These are phyloP conservation scores for Bombardia bombarda DNA, from an alignment of 495 filamentous ascomycete species.

Conservation along the genomic window DNA sequence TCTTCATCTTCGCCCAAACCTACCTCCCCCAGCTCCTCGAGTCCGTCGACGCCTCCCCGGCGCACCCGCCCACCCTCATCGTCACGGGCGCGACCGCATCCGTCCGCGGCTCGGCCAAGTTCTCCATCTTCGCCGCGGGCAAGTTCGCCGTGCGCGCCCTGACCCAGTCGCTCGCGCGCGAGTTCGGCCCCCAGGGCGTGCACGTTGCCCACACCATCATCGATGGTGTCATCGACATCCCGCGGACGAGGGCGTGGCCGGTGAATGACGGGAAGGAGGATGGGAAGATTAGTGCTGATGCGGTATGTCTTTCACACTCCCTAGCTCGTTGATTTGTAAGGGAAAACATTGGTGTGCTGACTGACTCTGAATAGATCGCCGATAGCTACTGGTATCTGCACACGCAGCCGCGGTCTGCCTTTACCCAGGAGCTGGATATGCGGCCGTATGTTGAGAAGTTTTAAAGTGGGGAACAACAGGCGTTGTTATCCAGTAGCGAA, in stretches of 20 bases:
- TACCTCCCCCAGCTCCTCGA: conserved; percentile 64
- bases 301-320: conserved; percentile 47
- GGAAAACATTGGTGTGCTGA: conserved; percentile 4
- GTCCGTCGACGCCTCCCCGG: conserved; percentile 33
- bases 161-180: conserved; percentile 68
- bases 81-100: conserved; percentile 87
- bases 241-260: conserved; percentile 52
- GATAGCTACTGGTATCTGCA: conserved; percentile 84
- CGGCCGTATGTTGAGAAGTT: conserved; percentile 76
- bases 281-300: conserved; percentile 71
- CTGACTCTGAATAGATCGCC: conserved; percentile 57
- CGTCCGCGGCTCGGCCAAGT: conserved; percentile 61
- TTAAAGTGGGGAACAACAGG: too few relatives aligned
- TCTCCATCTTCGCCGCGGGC: conserved; percentile 64
- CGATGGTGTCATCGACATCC: conserved; percentile 84
- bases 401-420: conserved; percentile 70
- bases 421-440: conserved; percentile 81
- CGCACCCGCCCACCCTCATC: conserved; percentile 70
- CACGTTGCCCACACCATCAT: conserved; percentile 83
- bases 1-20: conserved; percentile 70
- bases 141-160: conserved; percentile 79
- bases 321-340: not conserved
- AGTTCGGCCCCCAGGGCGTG: conserved; percentile 84
- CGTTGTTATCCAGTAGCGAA: too few relatives aligned
- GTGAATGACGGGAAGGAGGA: conserved; percentile 53